Conservation (phyloP, 164 flowering plant genomes). For the Umbilicus rupestris region DNA sequence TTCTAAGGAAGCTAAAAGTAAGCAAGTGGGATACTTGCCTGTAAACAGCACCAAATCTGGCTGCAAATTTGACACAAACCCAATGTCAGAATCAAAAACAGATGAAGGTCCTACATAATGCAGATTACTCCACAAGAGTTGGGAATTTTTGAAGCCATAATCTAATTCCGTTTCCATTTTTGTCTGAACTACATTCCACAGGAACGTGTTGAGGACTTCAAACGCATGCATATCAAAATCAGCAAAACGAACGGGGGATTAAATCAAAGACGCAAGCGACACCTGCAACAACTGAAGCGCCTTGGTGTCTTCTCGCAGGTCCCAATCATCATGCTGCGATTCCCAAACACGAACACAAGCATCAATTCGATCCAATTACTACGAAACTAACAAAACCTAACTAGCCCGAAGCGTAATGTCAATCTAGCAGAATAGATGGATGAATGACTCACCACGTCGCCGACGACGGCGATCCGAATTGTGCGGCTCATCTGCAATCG, state of each 20-base stretch:
- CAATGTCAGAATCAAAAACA: conserved; percentile 12
- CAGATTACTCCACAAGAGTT: background rate
- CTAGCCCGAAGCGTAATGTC: too few species aligned
- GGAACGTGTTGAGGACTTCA: too few species aligned
- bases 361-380: background rate
- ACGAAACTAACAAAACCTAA: too few species aligned
- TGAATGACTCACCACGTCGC: conserved; percentile 52
- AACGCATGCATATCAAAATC: too few species aligned
- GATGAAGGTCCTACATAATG: background rate
- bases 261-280: background rate
- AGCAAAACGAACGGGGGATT: background rate
- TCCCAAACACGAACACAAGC: background rate
- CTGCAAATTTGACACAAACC: conserved; percentile 39
- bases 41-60: conserved; percentile 91
- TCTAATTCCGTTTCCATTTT: too few species aligned
- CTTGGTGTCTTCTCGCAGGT: conserved; percentile 53
- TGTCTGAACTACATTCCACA: too few species aligned
- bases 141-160: too few species aligned
- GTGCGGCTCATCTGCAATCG: conserved; percentile 2
- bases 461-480: conserved; percentile 61
- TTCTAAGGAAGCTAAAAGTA: too few species aligned
- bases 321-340: conserved; percentile 66
- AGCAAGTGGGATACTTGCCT: conserved; percentile 45
- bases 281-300: conserved; percentile 71
- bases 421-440: conserved; percentile 5